Conservation (phyloP, 345 rosid genomes). For the Aquilaria malaccensis region DNA sequence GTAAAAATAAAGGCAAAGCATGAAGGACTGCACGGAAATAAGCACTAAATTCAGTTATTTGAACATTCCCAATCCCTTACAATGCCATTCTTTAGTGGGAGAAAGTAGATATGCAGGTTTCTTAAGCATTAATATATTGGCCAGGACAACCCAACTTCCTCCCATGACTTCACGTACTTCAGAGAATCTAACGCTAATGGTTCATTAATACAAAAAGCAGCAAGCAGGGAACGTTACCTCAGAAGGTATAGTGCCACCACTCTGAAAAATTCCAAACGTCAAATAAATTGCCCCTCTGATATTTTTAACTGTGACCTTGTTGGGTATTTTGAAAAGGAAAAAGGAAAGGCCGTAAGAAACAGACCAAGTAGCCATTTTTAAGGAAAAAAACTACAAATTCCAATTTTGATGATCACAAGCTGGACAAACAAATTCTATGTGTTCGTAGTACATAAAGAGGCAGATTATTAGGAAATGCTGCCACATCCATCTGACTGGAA, state of each 20-base stretch:
- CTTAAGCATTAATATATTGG: no score
- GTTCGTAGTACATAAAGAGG: no score
- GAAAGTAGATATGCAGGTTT: no score
- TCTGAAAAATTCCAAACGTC: constrained; percentile 92
- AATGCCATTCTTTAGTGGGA: no score
- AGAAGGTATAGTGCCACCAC: constrained; percentile 55
- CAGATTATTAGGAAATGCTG: not conserved
- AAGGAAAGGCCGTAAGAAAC: constrained; percentile 1
- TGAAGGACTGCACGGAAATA: no score
- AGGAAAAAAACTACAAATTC: not conserved
- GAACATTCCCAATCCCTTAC: no score
- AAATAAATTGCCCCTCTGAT: constrained; percentile 58
- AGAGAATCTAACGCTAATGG: constrained; percentile 4
- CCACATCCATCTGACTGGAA: constrained; percentile 1
- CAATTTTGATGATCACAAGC: no score
- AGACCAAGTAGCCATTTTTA: not conserved
- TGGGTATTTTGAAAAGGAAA: constrained; percentile 4
- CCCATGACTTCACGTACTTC: not conserved
- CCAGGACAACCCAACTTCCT: no score
- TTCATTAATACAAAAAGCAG: constrained; percentile 3
- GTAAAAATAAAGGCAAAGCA: no score
- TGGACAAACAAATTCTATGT: no score
- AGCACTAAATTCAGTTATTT: no score
- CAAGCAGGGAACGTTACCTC: constrained; percentile 48
- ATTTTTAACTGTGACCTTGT: constrained; percentile 87